Percentiles rank a stretch among this genome's conserved stretches.
Evolutionary conservation across 169 alveolate species (phyloP).

Genomic region (Fabrea salina): DNA sequence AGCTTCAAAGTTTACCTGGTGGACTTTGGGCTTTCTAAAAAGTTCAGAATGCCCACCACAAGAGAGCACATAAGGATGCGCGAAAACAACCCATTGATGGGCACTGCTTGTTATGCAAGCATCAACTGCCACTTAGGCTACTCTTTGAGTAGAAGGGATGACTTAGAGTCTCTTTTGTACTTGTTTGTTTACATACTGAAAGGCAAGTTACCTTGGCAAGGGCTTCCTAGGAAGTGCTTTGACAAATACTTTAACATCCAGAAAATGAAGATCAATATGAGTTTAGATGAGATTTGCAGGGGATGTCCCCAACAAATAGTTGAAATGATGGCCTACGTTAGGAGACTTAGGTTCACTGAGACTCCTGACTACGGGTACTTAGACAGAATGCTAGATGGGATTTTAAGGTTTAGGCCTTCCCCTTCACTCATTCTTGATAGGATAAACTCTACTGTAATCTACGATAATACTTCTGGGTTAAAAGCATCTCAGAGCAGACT

Average conservation of each 20-base stretch:
- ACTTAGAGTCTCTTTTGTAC: conserved; percentile 78
- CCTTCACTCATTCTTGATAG: no score
- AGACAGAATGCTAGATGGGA: conserved; percentile 23
- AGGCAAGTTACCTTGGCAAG: conserved; percentile 84
- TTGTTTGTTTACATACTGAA: conserved; percentile 71
- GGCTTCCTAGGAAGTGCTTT: conserved; percentile 12
- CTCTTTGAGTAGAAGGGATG: conserved; percentile 85
- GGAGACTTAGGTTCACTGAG: conserved; percentile 72
- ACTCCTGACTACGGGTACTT: conserved; percentile 74
- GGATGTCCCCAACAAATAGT: conserved; percentile 60
- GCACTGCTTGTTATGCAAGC: conserved; percentile 84
- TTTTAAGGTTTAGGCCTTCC: no score
- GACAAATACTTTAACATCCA: no score
- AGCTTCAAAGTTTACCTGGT: conserved; percentile 42
- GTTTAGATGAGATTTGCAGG: conserved; percentile 61
- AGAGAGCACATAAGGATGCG: conserved; percentile 77
- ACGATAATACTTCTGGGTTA: no score
- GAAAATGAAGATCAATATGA: conserved; percentile 69
- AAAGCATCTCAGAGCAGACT: no score
- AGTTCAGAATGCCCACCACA: conserved; percentile 56
- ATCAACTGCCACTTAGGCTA: conserved; percentile 78
- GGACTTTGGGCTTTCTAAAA: conserved; percentile 81
- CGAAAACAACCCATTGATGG: conserved; percentile 78
- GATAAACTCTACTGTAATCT: no score
- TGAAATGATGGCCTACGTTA: conserved; percentile 49